A percentile compares a stretch with the other conserved stretches of the same genome.
Conservation (phyloP, 352 stramenopile genomes). For the Phytopythium helicoides region DNA sequence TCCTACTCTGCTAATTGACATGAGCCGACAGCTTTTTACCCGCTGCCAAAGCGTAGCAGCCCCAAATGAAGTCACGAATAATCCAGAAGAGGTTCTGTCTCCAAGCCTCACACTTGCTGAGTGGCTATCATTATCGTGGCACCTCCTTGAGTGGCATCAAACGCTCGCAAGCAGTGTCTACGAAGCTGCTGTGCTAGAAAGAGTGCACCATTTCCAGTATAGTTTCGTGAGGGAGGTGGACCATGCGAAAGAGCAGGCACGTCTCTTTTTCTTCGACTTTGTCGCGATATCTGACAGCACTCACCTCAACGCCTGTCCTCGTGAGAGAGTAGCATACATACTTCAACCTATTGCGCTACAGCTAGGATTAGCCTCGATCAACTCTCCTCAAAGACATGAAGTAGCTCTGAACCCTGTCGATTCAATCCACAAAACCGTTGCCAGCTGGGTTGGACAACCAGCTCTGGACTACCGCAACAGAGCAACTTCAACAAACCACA, state of each 20-base stretch:
- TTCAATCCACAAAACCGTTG: slow-evolving; percentile 18
- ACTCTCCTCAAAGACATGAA: background rate
- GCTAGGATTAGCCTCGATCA: slow-evolving; percentile 9
- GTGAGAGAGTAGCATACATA: slow-evolving; percentile 3
- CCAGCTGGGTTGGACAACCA: slow-evolving; percentile 34
- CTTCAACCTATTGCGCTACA: slow-evolving; percentile 21
- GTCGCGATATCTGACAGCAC: too few relatives aligned
- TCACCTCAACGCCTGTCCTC: too few relatives aligned
- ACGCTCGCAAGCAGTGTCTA: slow-evolving; percentile 31
- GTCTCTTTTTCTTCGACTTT: slow-evolving; percentile 24
- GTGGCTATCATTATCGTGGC: slow-evolving; percentile 16
- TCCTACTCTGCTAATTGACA: slow-evolving; percentile 25
- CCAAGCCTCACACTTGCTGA: slow-evolving; percentile 3
- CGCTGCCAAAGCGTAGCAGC: too few relatives aligned
- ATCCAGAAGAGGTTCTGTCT: background rate
- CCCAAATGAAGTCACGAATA: too few relatives aligned
- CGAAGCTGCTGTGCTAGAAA: slow-evolving; percentile 38
- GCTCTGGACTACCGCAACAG: slow-evolving; percentile 6
- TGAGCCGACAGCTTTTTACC: slow-evolving; percentile 12
- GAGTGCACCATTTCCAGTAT: slow-evolving; percentile 40
- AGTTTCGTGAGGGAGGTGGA: slow-evolving; percentile 28
- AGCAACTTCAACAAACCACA: slow-evolving; percentile 4
- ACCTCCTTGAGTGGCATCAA: slow-evolving; percentile 38
- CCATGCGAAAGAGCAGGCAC: slow-evolving; percentile 12
- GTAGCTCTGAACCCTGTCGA: slow-evolving; percentile 1